Base-by-base conservation (phyloP, 352 stramenopile genomes). In the Pseudoperonospora humuli region DNA sequence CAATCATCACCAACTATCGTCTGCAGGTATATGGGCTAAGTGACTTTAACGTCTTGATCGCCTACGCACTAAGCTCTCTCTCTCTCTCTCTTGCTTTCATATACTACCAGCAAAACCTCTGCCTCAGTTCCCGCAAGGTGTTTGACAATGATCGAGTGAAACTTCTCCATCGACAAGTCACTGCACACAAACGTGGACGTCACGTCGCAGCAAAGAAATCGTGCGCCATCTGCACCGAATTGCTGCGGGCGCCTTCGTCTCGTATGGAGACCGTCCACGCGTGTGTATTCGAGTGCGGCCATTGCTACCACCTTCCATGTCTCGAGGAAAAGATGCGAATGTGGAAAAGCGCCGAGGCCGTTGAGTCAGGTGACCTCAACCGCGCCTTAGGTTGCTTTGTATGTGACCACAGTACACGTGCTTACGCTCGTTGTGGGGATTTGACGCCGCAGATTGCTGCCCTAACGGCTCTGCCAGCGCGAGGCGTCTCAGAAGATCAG, bases 281-380 rank as follows among this genome's bases (percentile, higher is more conserved):
- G 37, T 92, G 79, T 38, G 74, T 85, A 14, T 92, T 89, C 35
- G 80, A 89, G 50, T 92, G 80, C 52, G 76, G 80, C 10, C 80
- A 92, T 34, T 80, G 70, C 45, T 92, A 89, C 52, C 80, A 92
- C 40, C 47, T 87, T 13, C 64, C 71, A 24, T 92, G 80, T 36
- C 54, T 92, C 6, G 75, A 88, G 34, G 80, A 92, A 45, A 87
- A 89, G 51, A 85, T 84, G 70, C 75, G 77, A n/a, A 84, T 89
- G 67, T 89, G 80, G 76, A 89, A 88, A 54, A 76, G 65, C n/a
- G 38, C 67, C 1, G 64, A 84, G 21, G 62, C 67, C 1, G 63
- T 84, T 1, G 61, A 71, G 25, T 52, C 64, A 10, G 61, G 65
- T 5, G 58, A 84, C 33, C 19, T 77, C 15, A 72, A 53, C 13